phyloP scores from a whole-genome alignment of 192 early-diverging fungal species.

The Martensiomyces pterosporus region DNA sequence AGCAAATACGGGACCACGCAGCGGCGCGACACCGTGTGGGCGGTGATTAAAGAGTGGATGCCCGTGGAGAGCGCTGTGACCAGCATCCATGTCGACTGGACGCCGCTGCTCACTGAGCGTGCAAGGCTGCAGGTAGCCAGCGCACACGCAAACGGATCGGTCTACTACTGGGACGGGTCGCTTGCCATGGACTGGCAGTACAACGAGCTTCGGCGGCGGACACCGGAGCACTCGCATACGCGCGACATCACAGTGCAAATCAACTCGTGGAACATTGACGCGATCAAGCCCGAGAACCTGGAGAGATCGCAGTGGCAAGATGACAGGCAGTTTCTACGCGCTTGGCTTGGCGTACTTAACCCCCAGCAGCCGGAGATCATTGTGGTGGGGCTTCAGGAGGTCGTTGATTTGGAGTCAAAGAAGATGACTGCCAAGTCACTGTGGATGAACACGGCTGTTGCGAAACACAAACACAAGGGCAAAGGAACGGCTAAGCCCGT shows the following conservation, averaged over 20 bases:
- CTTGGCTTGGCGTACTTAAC: slow-evolving; percentile 39
- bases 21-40: slow-evolving; percentile 22
- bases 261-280: slow-evolving; percentile 92
- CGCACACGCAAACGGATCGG: slow-evolving; percentile 42
- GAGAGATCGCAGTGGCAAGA: slow-evolving; percentile 50
- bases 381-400: slow-evolving; percentile 92
- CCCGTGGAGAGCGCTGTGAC: slow-evolving; percentile 24
- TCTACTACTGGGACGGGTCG: slow-evolving; percentile 47
- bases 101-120: slow-evolving; percentile 31
- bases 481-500: slow-evolving; percentile 8
- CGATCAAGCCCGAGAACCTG: slow-evolving; percentile 77
- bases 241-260: slow-evolving; percentile 69
- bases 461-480: slow-evolving; percentile 15
- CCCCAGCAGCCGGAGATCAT: slow-evolving; percentile 71
- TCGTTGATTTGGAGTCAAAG: slow-evolving; percentile 84
- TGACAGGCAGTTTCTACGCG: slow-evolving; percentile 24
- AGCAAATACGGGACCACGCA: not conserved
- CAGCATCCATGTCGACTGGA: slow-evolving; percentile 38
- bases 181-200: slow-evolving; percentile 45
- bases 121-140: slow-evolving; percentile 35
- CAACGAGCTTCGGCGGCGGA: slow-evolving; percentile 57
- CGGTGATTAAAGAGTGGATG: slow-evolving; percentile 38
- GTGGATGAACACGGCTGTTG: slow-evolving; percentile 36
- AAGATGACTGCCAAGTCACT: slow-evolving; percentile 67
- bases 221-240: slow-evolving; percentile 60